Evolutionary conservation across 2,329 filamentous ascomycete genomes (phyloP).

Genomic region (Apiospora arundinis): DNA sequence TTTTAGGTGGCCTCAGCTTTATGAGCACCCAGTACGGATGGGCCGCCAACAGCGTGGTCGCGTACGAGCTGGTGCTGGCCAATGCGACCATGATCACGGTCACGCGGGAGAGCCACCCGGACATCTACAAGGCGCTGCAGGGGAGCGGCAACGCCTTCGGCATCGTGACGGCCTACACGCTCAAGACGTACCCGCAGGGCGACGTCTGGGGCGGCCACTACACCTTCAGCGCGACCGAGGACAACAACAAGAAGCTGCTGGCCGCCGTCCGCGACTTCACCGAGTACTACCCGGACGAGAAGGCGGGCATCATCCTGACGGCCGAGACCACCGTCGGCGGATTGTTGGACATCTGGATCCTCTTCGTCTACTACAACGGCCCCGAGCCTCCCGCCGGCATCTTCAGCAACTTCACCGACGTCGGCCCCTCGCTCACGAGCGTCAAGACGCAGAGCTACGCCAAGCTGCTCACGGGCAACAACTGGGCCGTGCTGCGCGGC

Average conservation of each 20-base stretch:
- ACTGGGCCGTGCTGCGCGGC: conserved; percentile 44
- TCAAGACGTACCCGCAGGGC: conserved; percentile 49
- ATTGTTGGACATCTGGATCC: conserved; percentile 59
- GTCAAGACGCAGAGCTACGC: conserved; percentile 54
- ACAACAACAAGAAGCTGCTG: conserved; percentile 46
- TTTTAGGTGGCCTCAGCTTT: conserved; percentile 47
- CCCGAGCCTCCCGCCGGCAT: conserved; percentile 55
- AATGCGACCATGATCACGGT: conserved; percentile 55
- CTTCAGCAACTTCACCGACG: conserved; percentile 62
- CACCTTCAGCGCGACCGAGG: conserved; percentile 42
- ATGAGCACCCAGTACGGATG: conserved; percentile 58
- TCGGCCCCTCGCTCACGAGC: conserved; percentile 50
- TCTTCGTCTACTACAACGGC: conserved; percentile 70
- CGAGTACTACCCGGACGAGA: conserved; percentile 62
- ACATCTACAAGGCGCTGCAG: conserved; percentile 59
- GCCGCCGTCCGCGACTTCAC: conserved; percentile 61
- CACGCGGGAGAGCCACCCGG: conserved; percentile 47
- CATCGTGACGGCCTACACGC: conserved; percentile 53
- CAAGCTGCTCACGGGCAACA: conserved; percentile 52
- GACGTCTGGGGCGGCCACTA: conserved; percentile 52
- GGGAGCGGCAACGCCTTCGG: conserved; percentile 65
- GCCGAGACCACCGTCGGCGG: conserved; percentile 52
- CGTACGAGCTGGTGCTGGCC: conserved; percentile 59
- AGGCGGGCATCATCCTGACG: conserved; percentile 66
- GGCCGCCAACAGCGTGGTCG: conserved; percentile 54